phyloP scores from a whole-genome alignment of 2,329 filamentous ascomycete genomes.

The Metarhizium album region DNA sequence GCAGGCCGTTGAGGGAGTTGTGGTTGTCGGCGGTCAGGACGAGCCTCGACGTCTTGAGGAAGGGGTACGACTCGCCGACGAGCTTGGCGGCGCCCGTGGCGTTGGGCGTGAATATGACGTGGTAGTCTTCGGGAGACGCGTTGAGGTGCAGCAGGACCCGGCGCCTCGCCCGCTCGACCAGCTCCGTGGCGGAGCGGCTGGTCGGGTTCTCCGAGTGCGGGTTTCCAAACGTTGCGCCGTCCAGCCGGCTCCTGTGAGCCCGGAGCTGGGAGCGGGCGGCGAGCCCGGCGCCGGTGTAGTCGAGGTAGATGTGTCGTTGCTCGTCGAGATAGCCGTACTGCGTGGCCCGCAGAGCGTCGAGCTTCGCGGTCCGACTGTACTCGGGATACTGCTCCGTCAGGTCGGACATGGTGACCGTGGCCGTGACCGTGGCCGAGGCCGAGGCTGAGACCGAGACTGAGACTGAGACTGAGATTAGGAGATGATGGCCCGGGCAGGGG shows the following conservation, averaged over 20 bases:
- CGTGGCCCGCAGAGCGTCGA: not conserved
- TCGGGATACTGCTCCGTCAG: not conserved
- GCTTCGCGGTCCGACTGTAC: not conserved
- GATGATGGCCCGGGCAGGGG: no score
- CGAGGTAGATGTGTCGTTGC: slow-evolving; percentile 28
- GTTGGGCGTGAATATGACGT: slow-evolving; percentile 29
- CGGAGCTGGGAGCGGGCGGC: slow-evolving; percentile 21
- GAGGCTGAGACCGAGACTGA: not conserved
- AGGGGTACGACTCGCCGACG: slow-evolving; percentile 29
- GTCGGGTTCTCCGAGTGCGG: slow-evolving; percentile 29
- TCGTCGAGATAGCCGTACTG: slow-evolving; percentile 1
- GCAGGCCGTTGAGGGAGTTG: slow-evolving; percentile 30
- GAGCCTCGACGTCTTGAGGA: slow-evolving; percentile 13
- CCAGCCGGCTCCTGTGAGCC: slow-evolving; percentile 21
- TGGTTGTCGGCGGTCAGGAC: slow-evolving; percentile 31
- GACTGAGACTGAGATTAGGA: no score
- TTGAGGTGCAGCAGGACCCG: slow-evolving; percentile 23
- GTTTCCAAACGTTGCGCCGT: slow-evolving; percentile 24
- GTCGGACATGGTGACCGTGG: not conserved
- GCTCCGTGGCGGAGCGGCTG: slow-evolving; percentile 21
- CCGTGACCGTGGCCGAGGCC: no score
- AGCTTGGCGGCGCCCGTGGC: slow-evolving; percentile 28
- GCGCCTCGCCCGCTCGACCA: slow-evolving; percentile 20
- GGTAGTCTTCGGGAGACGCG: slow-evolving; percentile 26
- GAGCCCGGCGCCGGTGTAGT: slow-evolving; percentile 30